Evolutionary conservation across 2,329 filamentous ascomycete species (phyloP).

Genomic region (Fusarium hostae): DNA sequence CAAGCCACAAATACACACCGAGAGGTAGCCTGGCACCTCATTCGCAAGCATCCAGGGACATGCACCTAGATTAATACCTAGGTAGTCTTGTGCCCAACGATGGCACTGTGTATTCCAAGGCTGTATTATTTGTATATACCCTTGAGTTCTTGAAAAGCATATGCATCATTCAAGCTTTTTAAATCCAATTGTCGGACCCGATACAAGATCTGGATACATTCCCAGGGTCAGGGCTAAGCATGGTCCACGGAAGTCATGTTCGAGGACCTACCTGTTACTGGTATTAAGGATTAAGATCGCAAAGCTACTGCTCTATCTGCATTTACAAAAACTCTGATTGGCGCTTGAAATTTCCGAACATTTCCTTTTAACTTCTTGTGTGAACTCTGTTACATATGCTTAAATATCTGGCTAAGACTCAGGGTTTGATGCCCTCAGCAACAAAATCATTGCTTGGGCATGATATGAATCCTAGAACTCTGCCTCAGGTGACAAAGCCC

Average conservation of each 20-base stretch:
- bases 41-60: background rate
- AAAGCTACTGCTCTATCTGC: background rate
- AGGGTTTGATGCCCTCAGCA: background rate
- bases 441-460: background rate
- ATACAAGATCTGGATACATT: background rate
- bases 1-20: background rate
- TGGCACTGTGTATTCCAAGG: background rate
- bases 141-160: background rate
- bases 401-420: background rate
- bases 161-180: too few relatives aligned
- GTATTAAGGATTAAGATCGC: background rate
- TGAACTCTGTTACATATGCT: background rate
- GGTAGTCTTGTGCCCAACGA: background rate
- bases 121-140: background rate
- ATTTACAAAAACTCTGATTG: background rate
- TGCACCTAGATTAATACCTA: background rate
- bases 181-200: background rate
- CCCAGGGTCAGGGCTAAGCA: background rate
- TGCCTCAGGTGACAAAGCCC: background rate
- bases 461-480: background rate
- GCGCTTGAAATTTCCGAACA: background rate
- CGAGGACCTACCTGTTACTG: background rate
- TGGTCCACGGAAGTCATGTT: background rate
- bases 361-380: background rate
- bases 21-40: constrained; percentile 2